These are phyloP conservation scores for Helicocarpus griseus DNA, from an alignment of 2,329 filamentous ascomycete species.

Conservation along the genomic window DNA sequence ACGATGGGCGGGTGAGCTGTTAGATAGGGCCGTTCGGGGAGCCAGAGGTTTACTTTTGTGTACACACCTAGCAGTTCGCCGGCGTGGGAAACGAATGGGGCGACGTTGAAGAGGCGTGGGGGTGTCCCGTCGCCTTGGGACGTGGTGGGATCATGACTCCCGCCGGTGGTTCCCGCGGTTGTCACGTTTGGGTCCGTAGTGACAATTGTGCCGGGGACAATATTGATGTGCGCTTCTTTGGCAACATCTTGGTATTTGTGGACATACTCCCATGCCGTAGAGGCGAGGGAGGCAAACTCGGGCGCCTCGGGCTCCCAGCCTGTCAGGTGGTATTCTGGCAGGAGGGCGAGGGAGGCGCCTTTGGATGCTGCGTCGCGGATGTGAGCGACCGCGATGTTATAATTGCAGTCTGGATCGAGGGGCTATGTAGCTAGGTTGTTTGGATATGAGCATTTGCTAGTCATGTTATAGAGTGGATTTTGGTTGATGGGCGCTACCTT, in stretches of 20 bases:
- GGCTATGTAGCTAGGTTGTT: background rate
- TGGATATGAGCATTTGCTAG: background rate
- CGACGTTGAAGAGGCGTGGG: slow-evolving; percentile 38
- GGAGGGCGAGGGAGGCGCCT: slow-evolving; percentile 45
- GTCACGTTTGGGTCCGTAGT: slow-evolving; percentile 28
- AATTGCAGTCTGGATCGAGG: slow-evolving; percentile 1
- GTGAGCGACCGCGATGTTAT: slow-evolving; percentile 24
- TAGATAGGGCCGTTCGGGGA: slow-evolving; percentile 2
- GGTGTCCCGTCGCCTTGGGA: slow-evolving; percentile 13
- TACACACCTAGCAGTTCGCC: slow-evolving; percentile 45
- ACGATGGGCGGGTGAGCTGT: background rate
- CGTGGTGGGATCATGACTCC: background rate
- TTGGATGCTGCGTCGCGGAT: slow-evolving; percentile 37
- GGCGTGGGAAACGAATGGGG: slow-evolving; percentile 44
- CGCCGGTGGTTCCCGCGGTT: background rate
- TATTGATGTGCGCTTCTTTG: slow-evolving; percentile 35
- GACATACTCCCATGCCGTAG: slow-evolving; percentile 41
- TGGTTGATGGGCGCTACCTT: background rate
- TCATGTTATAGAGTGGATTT: background rate
- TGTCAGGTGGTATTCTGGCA: slow-evolving; percentile 48
- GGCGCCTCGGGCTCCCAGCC: slow-evolving; percentile 42
- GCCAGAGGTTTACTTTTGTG: slow-evolving; percentile 32
- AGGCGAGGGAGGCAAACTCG: slow-evolving; percentile 36
- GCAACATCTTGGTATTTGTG: slow-evolving; percentile 43
- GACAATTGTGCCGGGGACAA: slow-evolving; percentile 40